Conservation (phyloP, 1,284 basidiomycete genomes). For the Rhodofomes roseus region DNA sequence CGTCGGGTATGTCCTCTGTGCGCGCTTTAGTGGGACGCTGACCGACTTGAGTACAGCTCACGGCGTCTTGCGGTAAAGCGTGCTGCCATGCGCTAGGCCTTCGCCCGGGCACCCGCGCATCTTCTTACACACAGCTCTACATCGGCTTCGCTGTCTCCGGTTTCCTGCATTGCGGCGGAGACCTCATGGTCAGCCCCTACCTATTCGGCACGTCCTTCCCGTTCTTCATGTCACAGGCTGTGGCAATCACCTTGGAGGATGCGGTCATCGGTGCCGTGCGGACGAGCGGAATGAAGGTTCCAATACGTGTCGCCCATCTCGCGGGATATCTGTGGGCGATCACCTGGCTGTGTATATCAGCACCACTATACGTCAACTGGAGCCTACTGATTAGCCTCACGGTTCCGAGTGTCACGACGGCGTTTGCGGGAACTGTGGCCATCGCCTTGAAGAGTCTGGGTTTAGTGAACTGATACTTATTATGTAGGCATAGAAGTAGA, state of each 20-base stretch:
- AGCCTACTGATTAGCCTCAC: not conserved
- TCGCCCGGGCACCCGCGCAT: constrained; percentile 17
- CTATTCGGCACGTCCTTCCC: constrained; percentile 18
- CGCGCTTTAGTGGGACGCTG: not conserved
- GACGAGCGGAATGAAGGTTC: not conserved
- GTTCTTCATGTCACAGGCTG: constrained; percentile 28
- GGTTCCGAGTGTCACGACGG: not conserved
- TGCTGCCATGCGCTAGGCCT: constrained; percentile 14
- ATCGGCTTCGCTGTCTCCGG: constrained; percentile 29
- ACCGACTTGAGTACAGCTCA: constrained; percentile 10
- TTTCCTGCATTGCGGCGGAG: constrained; percentile 24
- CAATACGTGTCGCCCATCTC: not conserved
- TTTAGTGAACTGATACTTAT: not conserved
- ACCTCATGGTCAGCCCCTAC: constrained; percentile 13
- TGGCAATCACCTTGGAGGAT: constrained; percentile 29
- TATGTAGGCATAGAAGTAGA: not conserved
- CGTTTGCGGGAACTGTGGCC: not conserved
- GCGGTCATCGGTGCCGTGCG: constrained; percentile 15
- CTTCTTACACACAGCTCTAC: constrained; percentile 31
- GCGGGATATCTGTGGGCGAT: constrained; percentile 18
- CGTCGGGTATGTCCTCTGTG: constrained; percentile 16
- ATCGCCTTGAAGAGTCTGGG: not conserved
- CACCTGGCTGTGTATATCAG: constrained; percentile 11
- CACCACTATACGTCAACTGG: constrained; percentile 11
- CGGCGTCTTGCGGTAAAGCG: constrained; percentile 19